phyloP scores from a whole-genome alignment of 208 protist species.

The Trichomonas tenax region DNA sequence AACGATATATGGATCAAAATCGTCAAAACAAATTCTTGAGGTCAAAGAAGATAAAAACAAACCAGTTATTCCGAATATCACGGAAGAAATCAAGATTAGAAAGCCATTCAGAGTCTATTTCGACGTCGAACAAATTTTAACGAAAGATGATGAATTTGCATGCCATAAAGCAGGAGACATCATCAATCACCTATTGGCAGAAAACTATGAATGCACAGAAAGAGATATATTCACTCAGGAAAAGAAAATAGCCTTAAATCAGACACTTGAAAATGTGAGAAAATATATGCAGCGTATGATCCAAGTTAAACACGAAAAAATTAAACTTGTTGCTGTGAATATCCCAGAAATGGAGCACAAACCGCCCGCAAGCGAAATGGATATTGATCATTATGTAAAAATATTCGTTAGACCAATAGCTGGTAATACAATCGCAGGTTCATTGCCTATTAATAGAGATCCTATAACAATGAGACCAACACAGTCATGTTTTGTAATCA shows the following conservation, averaged over 20 bases:
- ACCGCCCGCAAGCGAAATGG: neutral
- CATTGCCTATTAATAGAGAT: no score
- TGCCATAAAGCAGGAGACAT: neutral
- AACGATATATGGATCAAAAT: neutral
- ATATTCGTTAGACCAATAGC: neutral
- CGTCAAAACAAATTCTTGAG: neutral
- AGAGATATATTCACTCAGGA: neutral
- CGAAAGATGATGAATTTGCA: neutral
- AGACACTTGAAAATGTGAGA: neutral
- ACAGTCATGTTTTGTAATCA: neutral
- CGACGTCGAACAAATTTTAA: neutral
- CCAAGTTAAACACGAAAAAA: neutral
- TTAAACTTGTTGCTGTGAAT: neutral
- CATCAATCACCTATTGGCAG: neutral
- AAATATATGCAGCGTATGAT: neutral
- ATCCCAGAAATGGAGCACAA: neutral
- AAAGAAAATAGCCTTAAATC: neutral
- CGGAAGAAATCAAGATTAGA: neutral
- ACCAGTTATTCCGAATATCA: neutral
- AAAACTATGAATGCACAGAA: neutral
- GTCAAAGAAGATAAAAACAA: neutral
- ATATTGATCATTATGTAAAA: neutral
- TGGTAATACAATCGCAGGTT: neutral
- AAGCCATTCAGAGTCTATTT: neutral
- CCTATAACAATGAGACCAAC: no score